A percentile compares a stretch with the other conserved stretches of the same genome.
Conservation (phyloP, 257 asterid genomes). For the Gentiana macrophylla region DNA sequence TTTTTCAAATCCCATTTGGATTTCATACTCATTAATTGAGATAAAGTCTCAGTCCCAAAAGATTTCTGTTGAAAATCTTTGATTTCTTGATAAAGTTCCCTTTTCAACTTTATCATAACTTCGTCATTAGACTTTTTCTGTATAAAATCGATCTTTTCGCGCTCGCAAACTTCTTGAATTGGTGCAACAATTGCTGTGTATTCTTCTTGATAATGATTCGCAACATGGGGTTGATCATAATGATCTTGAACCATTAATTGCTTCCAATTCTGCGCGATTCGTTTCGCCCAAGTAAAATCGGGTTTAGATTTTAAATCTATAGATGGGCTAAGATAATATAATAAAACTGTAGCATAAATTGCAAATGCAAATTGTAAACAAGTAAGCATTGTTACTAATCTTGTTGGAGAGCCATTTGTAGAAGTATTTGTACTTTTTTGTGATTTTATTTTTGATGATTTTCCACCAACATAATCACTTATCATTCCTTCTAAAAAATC, state of each 20-base stretch:
- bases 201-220: constrained; percentile 31
- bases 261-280: constrained; percentile 61
- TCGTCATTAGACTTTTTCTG: constrained; percentile 74
- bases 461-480: constrained; percentile 57
- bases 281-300: constrained; percentile 66
- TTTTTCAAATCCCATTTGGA: constrained; percentile 51
- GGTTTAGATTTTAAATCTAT: constrained; percentile 56
- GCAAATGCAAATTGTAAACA: constrained; percentile 80
- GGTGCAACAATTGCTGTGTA: constrained; percentile 11
- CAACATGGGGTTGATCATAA: constrained; percentile 27
- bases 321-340: constrained; percentile 72
- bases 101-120: constrained; percentile 68
- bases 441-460: constrained; percentile 22
- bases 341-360: constrained; percentile 71
- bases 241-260: constrained; percentile 28
- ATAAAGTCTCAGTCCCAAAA: constrained; percentile 44
- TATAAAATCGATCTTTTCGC: constrained; percentile 59
- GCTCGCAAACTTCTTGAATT: constrained; percentile 49
- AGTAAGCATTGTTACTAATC: constrained; percentile 53
- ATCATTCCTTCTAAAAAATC: constrained; percentile 75
- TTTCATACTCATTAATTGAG: constrained; percentile 56
- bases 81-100: constrained; percentile 51
- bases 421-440: constrained; percentile 13
- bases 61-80: constrained; percentile 38
- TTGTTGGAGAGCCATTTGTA: constrained; percentile 17